These are phyloP conservation scores for Solanum acaule DNA, from an alignment of 257 asterid genomes.

Conservation along the genomic window DNA sequence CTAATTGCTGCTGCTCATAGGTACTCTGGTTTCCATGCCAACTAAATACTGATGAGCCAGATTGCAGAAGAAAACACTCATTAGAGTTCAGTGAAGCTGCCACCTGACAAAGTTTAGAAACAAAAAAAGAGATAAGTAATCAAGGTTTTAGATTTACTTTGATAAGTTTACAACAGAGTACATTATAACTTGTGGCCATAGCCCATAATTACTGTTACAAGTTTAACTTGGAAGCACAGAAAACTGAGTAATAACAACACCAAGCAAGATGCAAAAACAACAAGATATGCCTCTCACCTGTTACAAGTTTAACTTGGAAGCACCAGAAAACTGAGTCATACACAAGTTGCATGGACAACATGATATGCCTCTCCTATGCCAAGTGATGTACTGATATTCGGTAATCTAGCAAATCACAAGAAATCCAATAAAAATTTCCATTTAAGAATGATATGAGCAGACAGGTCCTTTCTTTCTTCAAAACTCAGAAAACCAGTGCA, in stretches of 20 bases:
- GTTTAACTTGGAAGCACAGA: too few relatives aligned
- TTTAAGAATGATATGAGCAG: neutral
- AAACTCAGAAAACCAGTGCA: neutral
- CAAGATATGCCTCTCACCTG: neutral
- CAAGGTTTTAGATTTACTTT: neutral
- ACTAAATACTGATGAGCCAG: conserved; percentile 64
- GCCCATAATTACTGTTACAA: neutral
- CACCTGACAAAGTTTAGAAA: conserved; percentile 33
- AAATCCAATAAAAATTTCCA: neutral
- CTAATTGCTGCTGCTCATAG: conserved; percentile 84
- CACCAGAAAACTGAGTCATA: neutral
- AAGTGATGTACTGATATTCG: neutral
- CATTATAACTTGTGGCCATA: neutral
- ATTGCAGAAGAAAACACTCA: conserved; percentile 89
- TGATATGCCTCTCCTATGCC: neutral
- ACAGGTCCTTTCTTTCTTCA: neutral
- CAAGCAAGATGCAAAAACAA: too few relatives aligned
- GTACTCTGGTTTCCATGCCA: conserved; percentile 93
- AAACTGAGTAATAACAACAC: too few relatives aligned
- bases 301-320: neutral
- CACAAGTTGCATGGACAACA: neutral
- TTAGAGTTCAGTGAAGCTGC: conserved; percentile 72
- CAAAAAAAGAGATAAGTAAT: neutral
- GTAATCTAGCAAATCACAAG: neutral
- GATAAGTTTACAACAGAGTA: neutral